phyloP scores from a whole-genome alignment of 2,329 filamentous ascomycete genomes.

The Penicillium oxalicum region DNA sequence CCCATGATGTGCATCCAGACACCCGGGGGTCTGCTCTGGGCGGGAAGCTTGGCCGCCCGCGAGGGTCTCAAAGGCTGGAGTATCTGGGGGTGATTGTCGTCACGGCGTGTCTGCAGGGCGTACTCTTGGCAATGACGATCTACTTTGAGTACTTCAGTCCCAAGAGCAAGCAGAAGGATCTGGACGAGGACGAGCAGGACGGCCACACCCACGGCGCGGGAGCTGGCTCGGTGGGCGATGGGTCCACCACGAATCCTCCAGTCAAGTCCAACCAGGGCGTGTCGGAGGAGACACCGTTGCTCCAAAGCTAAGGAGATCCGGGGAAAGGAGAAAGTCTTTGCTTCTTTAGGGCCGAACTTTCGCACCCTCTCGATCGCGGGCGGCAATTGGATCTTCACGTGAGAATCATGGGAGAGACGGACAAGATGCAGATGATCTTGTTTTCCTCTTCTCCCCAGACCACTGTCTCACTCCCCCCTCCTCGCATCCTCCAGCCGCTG shows the following conservation, averaged over 20 bases:
- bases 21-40: constrained; percentile 85
- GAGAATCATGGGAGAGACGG: too few relatives aligned
- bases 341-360: too few relatives aligned
- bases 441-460: too few relatives aligned
- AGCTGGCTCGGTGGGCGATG: constrained; percentile 6
- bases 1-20: constrained; percentile 99
- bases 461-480: too few relatives aligned
- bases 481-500: too few relatives aligned
- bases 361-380: too few relatives aligned
- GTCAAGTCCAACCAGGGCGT: constrained; percentile 18
- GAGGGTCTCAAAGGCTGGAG: constrained; percentile 85
- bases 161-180: constrained; percentile 38
- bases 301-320: constrained; percentile 22
- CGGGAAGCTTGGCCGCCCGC: constrained; percentile 71
- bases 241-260: constrained; percentile 9
- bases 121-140: constrained; percentile 71
- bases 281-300: constrained; percentile 33
- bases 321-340: background rate
- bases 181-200: constrained; percentile 18
- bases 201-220: constrained; percentile 7
- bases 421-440: too few relatives aligned
- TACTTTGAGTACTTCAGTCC: constrained; percentile 54
- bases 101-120: constrained; percentile 78
- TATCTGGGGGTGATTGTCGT: constrained; percentile 87
- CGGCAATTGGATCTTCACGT: too few relatives aligned